These are phyloP conservation scores for Erysimum cheiranthoides DNA, from an alignment of 345 rosid species.

Conservation along the genomic window DNA sequence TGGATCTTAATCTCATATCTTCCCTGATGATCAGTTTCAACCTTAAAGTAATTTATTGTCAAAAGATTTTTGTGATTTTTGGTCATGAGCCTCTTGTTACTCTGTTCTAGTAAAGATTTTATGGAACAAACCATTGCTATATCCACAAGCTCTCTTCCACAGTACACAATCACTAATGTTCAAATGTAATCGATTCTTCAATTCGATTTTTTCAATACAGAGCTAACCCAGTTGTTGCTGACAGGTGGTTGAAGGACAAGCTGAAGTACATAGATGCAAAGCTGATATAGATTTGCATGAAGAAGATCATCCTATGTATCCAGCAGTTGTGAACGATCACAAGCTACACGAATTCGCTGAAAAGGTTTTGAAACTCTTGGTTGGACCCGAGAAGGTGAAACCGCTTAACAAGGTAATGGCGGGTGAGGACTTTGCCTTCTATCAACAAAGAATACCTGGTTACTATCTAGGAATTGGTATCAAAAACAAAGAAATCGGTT, in stretches of 20 bases:
- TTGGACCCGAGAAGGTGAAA: slow-evolving; percentile 66
- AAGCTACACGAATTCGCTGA: slow-evolving; percentile 57
- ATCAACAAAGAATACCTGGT: slow-evolving; percentile 78
- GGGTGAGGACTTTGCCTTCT: slow-evolving; percentile 88
- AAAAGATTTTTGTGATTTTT: not conserved
- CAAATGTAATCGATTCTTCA: slow-evolving; percentile 2
- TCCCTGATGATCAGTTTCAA: not conserved
- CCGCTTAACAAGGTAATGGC: slow-evolving; percentile 61
- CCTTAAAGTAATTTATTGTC: not conserved
- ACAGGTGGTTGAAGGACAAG: slow-evolving; percentile 75
- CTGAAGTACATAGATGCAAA: slow-evolving; percentile 69
- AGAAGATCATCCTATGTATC: slow-evolving; percentile 58
- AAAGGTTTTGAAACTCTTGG: slow-evolving; percentile 56
- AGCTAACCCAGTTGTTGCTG: slow-evolving; percentile 26
- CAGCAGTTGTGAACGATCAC: slow-evolving; percentile 71
- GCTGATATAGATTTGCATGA: slow-evolving; percentile 57
- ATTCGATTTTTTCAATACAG: not conserved
- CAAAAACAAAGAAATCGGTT: slow-evolving; percentile 66
- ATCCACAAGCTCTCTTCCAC: slow-evolving; percentile 8
- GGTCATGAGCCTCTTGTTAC: not conserved
- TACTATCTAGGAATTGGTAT: slow-evolving; percentile 72
- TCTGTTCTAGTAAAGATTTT: slow-evolving; percentile 1
- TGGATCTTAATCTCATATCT: not conserved
- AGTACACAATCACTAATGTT: not conserved
- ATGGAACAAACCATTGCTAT: not conserved